Percentiles rank a stretch among this genome's conserved stretches.
Conservation (phyloP, 2,329 filamentous ascomycete genomes). For the Metarhizium anisopliae region DNA sequence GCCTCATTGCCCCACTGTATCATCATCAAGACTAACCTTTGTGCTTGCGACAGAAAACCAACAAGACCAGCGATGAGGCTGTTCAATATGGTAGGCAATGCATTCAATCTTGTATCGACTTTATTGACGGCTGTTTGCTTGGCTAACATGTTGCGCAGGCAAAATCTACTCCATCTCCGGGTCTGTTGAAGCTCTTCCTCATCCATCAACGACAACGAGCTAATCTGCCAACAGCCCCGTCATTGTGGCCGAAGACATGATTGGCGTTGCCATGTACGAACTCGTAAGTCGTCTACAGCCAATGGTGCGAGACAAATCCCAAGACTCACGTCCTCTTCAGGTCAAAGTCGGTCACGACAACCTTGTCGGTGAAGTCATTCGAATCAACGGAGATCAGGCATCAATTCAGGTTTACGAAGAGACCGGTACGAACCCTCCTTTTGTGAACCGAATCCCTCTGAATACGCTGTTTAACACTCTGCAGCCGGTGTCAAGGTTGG, state of each 20-base stretch:
- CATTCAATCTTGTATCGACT: background rate
- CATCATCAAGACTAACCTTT: constrained; percentile 13
- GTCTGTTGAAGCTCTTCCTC: constrained; percentile 29
- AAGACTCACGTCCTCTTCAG: constrained; percentile 30
- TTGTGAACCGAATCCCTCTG: background rate
- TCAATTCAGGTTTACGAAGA: constrained; percentile 99
- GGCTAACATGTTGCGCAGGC: constrained; percentile 30
- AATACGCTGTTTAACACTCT: background rate
- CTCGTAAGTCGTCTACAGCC: constrained; percentile 51
- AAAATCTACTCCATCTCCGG: constrained; percentile 56
- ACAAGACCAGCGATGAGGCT: constrained; percentile 28
- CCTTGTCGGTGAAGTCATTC: constrained; percentile 95
- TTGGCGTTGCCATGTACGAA: constrained; percentile 99
- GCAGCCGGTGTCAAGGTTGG: constrained; percentile 89
- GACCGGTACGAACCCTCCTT: constrained; percentile 57
- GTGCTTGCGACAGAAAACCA: constrained; percentile 19
- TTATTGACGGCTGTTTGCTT: background rate
- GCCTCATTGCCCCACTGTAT: constrained; percentile 10
- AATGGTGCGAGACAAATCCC: background rate
- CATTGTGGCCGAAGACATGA: constrained; percentile 96
- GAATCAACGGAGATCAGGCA: constrained; percentile 89
- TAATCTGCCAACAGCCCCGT: constrained; percentile 55
- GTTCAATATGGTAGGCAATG: constrained; percentile 28
- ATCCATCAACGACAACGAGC: constrained; percentile 2
- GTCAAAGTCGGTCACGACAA: constrained; percentile 87